Percentiles rank a stretch among this genome's conserved stretches.
These are phyloP conservation scores for Platismatia glauca DNA, from an alignment of 495 filamentous ascomycete species.

Conservation along the genomic window DNA sequence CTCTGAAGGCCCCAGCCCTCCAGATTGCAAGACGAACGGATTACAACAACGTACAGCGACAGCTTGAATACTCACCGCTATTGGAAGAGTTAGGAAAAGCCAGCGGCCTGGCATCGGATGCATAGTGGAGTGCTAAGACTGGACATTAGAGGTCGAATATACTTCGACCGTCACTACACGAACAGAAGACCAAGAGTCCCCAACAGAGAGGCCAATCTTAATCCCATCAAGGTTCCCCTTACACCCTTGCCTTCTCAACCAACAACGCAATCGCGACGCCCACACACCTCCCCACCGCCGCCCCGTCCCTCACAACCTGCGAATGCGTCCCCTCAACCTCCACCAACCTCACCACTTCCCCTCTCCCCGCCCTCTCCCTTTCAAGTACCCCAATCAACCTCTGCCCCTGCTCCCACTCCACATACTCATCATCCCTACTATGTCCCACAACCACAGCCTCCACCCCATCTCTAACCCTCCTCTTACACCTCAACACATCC, in stretches of 20 bases:
- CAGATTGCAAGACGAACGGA: neutral
- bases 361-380: conserved; percentile 27
- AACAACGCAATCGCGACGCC: conserved; percentile 49
- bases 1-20: no score
- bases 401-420: conserved; percentile 45
- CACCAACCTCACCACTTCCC: conserved; percentile 28
- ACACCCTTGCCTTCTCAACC: conserved; percentile 37
- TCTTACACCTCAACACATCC: conserved; percentile 40
- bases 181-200: neutral
- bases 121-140: neutral
- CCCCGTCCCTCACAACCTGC: conserved; percentile 46
- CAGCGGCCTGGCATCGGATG: neutral
- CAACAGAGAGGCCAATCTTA: neutral
- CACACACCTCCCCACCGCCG: conserved; percentile 37
- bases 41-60: neutral
- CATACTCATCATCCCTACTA: conserved; percentile 53
- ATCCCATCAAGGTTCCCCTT: conserved; percentile 4
- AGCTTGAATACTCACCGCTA: neutral
- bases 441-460: conserved; percentile 48
- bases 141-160: neutral
- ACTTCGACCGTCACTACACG: neutral
- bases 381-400: conserved; percentile 36
- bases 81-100: neutral
- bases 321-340: conserved; percentile 56
- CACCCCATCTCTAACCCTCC: conserved; percentile 35